Conservation (phyloP, 805 yeast species). For the Cyberlindnera euphorbiae region DNA sequence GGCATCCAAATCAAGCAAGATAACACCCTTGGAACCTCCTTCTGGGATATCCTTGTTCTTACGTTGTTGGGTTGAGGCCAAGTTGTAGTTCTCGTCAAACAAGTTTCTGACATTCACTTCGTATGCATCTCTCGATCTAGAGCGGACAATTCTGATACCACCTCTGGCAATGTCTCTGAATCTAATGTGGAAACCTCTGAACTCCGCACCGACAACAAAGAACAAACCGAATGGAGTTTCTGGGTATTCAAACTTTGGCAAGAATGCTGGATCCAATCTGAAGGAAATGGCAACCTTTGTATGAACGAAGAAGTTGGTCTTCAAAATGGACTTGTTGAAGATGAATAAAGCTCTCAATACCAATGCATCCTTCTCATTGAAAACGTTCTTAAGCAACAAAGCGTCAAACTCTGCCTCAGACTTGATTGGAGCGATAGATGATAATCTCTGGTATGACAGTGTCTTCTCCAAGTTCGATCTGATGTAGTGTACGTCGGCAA, state of each 20-base stretch:
- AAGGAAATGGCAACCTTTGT: constrained; percentile 94
- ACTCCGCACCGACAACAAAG: constrained; percentile 92
- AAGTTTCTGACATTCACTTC: constrained; percentile 78
- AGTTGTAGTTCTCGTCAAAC: constrained; percentile 93
- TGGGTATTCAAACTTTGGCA: constrained; percentile 85
- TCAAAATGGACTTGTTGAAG: constrained; percentile 82
- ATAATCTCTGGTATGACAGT: constrained; percentile 78
- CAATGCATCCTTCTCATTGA: constrained; percentile 71
- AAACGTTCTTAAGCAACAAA: constrained; percentile 60
- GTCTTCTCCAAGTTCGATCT: constrained; percentile 68
- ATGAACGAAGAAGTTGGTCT: constrained; percentile 90
- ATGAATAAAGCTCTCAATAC: constrained; percentile 78
- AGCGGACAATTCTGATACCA: constrained; percentile 92
- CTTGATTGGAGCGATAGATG: constrained; percentile 70
- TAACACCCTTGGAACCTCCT: constrained; percentile 98
- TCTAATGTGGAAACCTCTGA: constrained; percentile 95
- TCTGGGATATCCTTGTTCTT: constrained; percentile 98
- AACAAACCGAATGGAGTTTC: constrained; percentile 93
- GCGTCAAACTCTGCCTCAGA: constrained; percentile 70
- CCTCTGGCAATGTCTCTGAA: constrained; percentile 98
- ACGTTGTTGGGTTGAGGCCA: constrained; percentile 93
- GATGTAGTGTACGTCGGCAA: constrained; percentile 86
- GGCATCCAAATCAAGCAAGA: constrained; percentile 64
- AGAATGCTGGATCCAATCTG: constrained; percentile 80
- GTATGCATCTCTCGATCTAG: constrained; percentile 81